A percentile compares a stretch with the other conserved stretches of the same genome.
Evolutionary conservation across 2,329 filamentous ascomycete genomes (phyloP).

Genomic region (Trichophaea hybrida): DNA sequence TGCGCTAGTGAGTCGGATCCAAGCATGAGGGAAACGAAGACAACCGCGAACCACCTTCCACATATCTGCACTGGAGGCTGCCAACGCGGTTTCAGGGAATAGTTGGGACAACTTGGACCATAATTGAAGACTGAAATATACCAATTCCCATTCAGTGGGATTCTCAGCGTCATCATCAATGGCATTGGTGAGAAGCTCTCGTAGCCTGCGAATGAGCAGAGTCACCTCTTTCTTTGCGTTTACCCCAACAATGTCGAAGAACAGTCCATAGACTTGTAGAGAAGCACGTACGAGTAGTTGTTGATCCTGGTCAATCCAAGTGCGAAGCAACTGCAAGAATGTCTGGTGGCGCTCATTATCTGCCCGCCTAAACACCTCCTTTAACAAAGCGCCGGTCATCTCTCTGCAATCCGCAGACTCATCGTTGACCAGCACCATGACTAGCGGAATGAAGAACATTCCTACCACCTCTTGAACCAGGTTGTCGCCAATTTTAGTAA

Average conservation of each 20-base stretch:
- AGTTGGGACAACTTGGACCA: constrained; percentile 52
- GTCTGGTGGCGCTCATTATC: constrained; percentile 56
- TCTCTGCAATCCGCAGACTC: constrained; percentile 73
- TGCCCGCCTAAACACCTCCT: constrained; percentile 64
- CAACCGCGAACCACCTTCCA: constrained; percentile 58
- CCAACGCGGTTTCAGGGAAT: constrained; percentile 50
- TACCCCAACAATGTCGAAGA: constrained; percentile 55
- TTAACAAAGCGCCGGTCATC: constrained; percentile 65
- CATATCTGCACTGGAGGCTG: constrained; percentile 44
- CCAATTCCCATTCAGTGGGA: constrained; percentile 49
- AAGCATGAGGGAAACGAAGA: constrained; percentile 55
- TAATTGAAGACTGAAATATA: constrained; percentile 58
- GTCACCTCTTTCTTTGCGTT: constrained; percentile 54
- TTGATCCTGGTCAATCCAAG: constrained; percentile 62
- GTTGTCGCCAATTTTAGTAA: constrained; percentile 70
- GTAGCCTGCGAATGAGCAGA: constrained; percentile 35
- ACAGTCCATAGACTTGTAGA: constrained; percentile 67
- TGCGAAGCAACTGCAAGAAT: constrained; percentile 55
- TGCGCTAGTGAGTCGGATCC: constrained; percentile 63
- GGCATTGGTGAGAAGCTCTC: constrained; percentile 31
- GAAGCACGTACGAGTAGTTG: constrained; percentile 55
- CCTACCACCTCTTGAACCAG: constrained; percentile 68
- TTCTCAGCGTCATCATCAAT: constrained; percentile 35
- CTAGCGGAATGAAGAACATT: constrained; percentile 71
- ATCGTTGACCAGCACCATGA: constrained; percentile 78